Evolutionary conservation across 129 eudicot genomes (phyloP).

Genomic region (Smallanthus sonchifolius): DNA sequence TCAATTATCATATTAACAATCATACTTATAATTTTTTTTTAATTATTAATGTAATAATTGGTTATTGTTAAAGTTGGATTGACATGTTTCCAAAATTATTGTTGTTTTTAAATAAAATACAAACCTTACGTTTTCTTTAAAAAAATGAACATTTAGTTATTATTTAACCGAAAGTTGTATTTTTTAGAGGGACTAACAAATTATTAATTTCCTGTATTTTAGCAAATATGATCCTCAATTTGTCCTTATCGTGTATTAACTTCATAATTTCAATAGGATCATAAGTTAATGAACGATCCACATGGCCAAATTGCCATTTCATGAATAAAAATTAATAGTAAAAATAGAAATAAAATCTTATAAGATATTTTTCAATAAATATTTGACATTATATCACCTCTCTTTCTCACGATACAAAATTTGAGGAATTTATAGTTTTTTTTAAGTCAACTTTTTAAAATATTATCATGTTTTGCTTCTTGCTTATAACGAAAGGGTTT

Average conservation of each 20-base stretch:
- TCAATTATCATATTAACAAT: neutral
- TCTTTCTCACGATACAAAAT: slow-evolving; percentile 14
- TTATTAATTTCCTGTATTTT: neutral
- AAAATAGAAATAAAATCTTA: slow-evolving; percentile 18
- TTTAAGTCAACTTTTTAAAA: too few species aligned
- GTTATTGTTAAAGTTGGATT: neutral
- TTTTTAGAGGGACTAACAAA: neutral
- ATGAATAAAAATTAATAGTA: neutral
- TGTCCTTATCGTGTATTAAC: neutral
- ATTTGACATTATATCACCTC: slow-evolving; percentile 8
- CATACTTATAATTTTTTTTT: too few species aligned
- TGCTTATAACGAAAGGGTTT: too few species aligned
- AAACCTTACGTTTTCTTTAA: neutral
- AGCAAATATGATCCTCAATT: neutral
- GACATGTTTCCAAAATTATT: neutral
- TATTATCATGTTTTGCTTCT: too few species aligned
- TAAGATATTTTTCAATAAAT: slow-evolving; percentile 10
- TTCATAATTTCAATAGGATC: slow-evolving; percentile 7
- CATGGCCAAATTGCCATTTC: slow-evolving; percentile 28
- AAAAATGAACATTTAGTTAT: too few species aligned
- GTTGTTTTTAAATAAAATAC: neutral
- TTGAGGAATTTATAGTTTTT: neutral
- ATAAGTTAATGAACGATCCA: slow-evolving; percentile 13
- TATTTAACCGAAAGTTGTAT: neutral
- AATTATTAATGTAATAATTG: neutral